Base-by-base conservation (phyloP, 2,329 filamentous ascomycete species). In the Penicillium aurantiogriseum region DNA sequence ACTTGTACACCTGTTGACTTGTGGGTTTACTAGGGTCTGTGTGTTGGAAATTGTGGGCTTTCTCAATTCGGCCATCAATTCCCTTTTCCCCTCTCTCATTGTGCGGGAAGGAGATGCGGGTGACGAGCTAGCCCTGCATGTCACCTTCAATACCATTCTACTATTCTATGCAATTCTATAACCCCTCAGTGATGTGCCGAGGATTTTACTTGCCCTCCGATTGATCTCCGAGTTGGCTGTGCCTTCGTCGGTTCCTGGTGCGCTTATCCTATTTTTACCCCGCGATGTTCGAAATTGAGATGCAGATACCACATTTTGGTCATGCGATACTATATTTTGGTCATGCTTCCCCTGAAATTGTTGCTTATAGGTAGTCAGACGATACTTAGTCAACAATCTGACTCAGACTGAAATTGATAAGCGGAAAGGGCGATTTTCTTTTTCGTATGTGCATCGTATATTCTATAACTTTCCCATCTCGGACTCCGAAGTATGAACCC, bases 121-220 rank as follows among this genome's bases (percentile, higher is more conserved):
- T 54, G 40, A 54, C 7, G 13, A 40, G 17, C 19, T 39, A 52
- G 42, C 29, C 36, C 29, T 57, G 54, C 42, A 53, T 36, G 40
- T 53, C 27, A 42, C 33, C 46, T 56, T 51, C 40, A 21, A n/a
- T 39, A 10, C n/a, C 23, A 19, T 55, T 35, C 52, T 39, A 51
- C 38, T 15, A 40, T 42, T 27, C 13, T 36, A 19, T 29, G 15
- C n/a, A 27, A n/a, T 13, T 23, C 3, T 27, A 43, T 27, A 43
- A 57, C 49, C 54, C 49, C 49, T 57, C 54, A 46, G 15, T 38
- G 21, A 17, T 19, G 33, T 23, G 11, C 45, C 13, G 40, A 36
- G 17, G 23, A 3, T 2, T 36, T n/a, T 35, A 17, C 17, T 36
- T 52, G 31, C 21, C 15, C 31, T 19, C 10, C 7, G 35, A 5